Conservation (phyloP, 148 eudicot species). For the Selenicereus undatus region DNA sequence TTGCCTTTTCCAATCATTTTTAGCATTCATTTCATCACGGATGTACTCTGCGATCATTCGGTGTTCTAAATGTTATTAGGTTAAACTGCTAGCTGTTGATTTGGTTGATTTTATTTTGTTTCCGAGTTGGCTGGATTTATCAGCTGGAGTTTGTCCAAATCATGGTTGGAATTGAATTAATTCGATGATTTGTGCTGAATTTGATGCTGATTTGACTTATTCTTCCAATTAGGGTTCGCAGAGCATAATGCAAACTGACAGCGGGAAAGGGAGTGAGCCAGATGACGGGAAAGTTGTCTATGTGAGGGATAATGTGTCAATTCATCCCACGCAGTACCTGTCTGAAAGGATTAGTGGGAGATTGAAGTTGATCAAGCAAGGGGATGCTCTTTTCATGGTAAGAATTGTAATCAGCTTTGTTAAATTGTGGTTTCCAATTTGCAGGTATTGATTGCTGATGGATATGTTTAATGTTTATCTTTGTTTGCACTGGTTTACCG, state of each 20-base stretch:
- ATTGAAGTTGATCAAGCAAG: conserved; percentile 78
- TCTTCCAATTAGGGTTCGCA: conserved; percentile 35
- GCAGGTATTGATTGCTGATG: not conserved
- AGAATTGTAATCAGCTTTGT: not conserved
- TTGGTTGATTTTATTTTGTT: not conserved
- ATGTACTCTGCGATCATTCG: not conserved
- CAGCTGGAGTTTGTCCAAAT: not conserved
- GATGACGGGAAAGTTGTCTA: conserved; percentile 69
- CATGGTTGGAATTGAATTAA: not conserved
- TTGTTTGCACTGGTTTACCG: conserved; percentile 12
- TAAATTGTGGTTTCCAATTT: not conserved
- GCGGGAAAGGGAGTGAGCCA: conserved; percentile 67
- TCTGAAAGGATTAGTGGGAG: conserved; percentile 93
- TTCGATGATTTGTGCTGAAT: not conserved
- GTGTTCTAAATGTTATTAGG: not conserved
- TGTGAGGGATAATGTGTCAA: conserved; percentile 81
- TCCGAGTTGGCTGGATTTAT: not conserved
- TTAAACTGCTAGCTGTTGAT: not conserved
- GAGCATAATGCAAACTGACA: conserved; percentile 42
- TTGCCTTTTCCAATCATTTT: not conserved
- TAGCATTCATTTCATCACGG: not conserved
- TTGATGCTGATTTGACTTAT: not conserved
- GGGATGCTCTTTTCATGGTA: conserved; percentile 68
- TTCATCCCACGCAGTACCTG: conserved; percentile 90
- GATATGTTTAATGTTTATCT: too few species aligned